Evolutionary conservation across 192 early-diverging fungal species (phyloP).

Genomic region (Rhizophagus clarus): DNA sequence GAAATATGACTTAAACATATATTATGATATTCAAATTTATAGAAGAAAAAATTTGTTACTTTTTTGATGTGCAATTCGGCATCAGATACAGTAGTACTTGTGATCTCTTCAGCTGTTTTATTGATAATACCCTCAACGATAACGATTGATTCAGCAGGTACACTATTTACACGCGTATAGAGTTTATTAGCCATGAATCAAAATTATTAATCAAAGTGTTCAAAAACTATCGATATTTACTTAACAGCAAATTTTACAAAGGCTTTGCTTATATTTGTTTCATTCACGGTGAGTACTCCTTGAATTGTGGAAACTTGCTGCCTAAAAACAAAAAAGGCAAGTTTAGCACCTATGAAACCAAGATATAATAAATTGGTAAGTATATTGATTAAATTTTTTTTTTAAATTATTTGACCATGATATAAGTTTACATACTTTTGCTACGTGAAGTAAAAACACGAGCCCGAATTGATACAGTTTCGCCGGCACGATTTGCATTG

Average conservation of each 20-base stretch:
- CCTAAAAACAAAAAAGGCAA: constrained; percentile 90
- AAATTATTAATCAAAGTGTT: constrained; percentile 8
- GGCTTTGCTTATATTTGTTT: constrained; percentile 81
- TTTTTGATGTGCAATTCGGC: constrained; percentile 86
- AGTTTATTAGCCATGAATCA: not conserved
- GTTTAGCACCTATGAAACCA: constrained; percentile 63
- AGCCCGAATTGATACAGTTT: constrained; percentile 83
- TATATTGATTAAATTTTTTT: not conserved
- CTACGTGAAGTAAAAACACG: constrained; percentile 89
- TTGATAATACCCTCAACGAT: constrained; percentile 80
- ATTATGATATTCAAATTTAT: not conserved
- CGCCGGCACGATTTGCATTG: constrained; percentile 60
- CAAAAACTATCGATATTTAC: constrained; percentile 44
- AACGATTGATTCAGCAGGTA: constrained; percentile 89
- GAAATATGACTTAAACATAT: constrained; percentile 16
- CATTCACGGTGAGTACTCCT: constrained; percentile 76
- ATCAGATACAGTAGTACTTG: constrained; percentile 90
- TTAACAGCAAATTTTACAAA: constrained; percentile 89
- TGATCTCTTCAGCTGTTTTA: constrained; percentile 80
- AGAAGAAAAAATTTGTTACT: constrained; percentile 38
- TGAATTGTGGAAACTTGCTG: constrained; percentile 89
- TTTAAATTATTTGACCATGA: not conserved
- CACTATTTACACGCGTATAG: constrained; percentile 46
- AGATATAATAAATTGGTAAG: not conserved
- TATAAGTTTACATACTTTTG: constrained; percentile 57